Evolutionary conservation across 371 early-diverging fungal species (phyloP).

Genomic region (Mucor indicus): DNA sequence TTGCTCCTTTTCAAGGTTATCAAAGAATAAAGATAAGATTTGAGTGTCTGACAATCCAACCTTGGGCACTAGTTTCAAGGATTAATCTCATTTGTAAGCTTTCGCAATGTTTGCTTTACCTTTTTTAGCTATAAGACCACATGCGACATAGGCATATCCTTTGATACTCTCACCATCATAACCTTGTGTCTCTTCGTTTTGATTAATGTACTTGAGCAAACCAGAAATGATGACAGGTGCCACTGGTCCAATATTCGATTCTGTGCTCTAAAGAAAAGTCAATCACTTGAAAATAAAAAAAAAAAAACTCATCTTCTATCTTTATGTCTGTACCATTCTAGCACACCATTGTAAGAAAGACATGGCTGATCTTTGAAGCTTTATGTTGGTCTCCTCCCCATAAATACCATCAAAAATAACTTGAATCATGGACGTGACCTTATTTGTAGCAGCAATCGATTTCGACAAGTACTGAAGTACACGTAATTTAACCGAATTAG

Average conservation of each 20-base stretch:
- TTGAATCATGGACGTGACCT: constrained; percentile 66
- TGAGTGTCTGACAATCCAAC: constrained; percentile 58
- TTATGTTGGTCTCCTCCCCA: constrained; percentile 59
- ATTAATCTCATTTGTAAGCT: not conserved
- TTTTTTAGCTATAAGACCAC: constrained; percentile 73
- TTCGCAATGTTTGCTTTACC: constrained; percentile 41
- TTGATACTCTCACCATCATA: constrained; percentile 67
- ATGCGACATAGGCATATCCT: constrained; percentile 82
- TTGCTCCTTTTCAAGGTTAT: constrained; percentile 61
- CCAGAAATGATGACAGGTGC: constrained; percentile 73
- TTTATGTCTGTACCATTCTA: constrained; percentile 54
- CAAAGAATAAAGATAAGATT: constrained; percentile 68
- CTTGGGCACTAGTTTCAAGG: constrained; percentile 58
- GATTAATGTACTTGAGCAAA: constrained; percentile 66
- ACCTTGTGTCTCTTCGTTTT: constrained; percentile 42
- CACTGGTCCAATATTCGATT: constrained; percentile 56
- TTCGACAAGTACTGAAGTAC: constrained; percentile 62
- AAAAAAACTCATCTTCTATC: not conserved
- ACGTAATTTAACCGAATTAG: constrained; percentile 58
- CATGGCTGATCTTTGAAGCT: constrained; percentile 74
- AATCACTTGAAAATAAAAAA: not conserved
- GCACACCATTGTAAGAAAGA: constrained; percentile 86
- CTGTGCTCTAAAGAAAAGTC: constrained; percentile 25
- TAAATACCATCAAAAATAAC: constrained; percentile 79
- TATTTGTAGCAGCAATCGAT: constrained; percentile 64